A percentile compares a stretch with the other conserved stretches of the same genome.
phyloP scores from a whole-genome alignment of 2,329 filamentous ascomycete genomes.

The Chaetomium sp. region DNA sequence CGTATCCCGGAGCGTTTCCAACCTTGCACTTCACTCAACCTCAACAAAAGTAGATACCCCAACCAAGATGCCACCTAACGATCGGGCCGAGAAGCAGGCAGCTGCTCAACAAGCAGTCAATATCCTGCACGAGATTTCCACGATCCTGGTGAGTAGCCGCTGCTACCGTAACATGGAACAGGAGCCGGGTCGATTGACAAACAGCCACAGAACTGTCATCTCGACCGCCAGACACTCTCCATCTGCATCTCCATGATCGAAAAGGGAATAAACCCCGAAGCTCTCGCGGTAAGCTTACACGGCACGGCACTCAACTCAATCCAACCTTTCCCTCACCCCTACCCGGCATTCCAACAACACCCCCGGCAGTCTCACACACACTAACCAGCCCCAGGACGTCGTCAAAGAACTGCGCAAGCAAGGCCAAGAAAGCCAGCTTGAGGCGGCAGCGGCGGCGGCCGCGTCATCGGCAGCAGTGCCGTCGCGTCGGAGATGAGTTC shows the following conservation, averaged over 20 bases:
- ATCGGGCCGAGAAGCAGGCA: conserved; percentile 66
- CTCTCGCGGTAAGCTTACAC: conserved; percentile 71
- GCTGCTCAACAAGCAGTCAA: conserved; percentile 82
- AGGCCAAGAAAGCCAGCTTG: conserved; percentile 53
- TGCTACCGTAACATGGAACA: not conserved
- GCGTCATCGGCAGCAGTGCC: conserved; percentile 9
- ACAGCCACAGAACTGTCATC: conserved; percentile 75
- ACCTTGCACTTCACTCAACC: conserved; percentile 32
- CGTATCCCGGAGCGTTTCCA: conserved; percentile 39
- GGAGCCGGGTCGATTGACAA: not conserved
- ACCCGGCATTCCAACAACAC: not conserved
- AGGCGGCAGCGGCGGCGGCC: conserved; percentile 36
- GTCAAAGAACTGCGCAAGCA: conserved; percentile 63
- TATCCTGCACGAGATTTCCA: conserved; percentile 82
- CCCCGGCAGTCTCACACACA: not conserved
- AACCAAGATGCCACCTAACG: conserved; percentile 46
- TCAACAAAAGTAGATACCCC: conserved; percentile 2
- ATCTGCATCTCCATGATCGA: conserved; percentile 97
- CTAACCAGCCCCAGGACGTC: conserved; percentile 49
- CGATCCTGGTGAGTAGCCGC: conserved; percentile 71
- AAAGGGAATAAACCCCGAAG: conserved; percentile 95
- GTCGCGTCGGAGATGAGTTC: conserved; percentile 26
- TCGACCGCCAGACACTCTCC: conserved; percentile 87
- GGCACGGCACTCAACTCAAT: not conserved
- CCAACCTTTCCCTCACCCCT: not conserved